These are phyloP conservation scores for Macrophomina phaseolina DNA, from an alignment of 2,329 filamentous ascomycete species.

Conservation along the genomic window DNA sequence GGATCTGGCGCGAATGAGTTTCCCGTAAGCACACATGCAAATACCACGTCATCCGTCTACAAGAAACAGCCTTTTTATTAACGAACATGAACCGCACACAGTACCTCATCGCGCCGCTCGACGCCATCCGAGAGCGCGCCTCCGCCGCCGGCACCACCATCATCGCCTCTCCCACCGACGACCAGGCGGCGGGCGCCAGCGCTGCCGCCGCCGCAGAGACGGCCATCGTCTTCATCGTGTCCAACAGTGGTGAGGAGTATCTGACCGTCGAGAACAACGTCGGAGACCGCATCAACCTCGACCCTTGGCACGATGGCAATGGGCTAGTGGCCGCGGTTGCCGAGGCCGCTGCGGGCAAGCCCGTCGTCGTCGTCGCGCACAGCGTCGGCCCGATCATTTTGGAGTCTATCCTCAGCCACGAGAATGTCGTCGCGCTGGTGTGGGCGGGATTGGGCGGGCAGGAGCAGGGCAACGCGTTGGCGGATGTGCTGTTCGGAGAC, in stretches of 20 bases:
- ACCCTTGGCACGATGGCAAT: slow-evolving; percentile 54
- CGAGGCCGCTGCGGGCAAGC: slow-evolving; percentile 45
- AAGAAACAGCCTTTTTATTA: too few relatives aligned
- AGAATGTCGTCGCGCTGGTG: slow-evolving; percentile 47
- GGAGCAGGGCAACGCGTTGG: slow-evolving; percentile 55
- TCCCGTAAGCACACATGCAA: slow-evolving; percentile 29
- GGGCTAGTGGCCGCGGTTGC: slow-evolving; percentile 43
- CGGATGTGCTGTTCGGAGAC: slow-evolving; percentile 71
- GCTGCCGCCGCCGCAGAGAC: slow-evolving; percentile 45
- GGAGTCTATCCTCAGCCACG: slow-evolving; percentile 42
- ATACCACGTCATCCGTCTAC: too few relatives aligned
- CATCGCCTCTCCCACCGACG: slow-evolving; percentile 47
- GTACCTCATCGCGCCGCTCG: slow-evolving; percentile 52
- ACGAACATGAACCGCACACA: background rate
- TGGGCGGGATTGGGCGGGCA: slow-evolving; percentile 49
- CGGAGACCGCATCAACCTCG: slow-evolving; percentile 56
- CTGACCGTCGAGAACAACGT: slow-evolving; percentile 52
- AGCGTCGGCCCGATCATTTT: slow-evolving; percentile 45
- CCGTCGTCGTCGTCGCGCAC: slow-evolving; percentile 47
- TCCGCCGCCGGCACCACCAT: slow-evolving; percentile 46
- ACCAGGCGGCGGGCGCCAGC: slow-evolving; percentile 42
- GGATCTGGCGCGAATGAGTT: slow-evolving; percentile 62
- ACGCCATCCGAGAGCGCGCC: slow-evolving; percentile 48
- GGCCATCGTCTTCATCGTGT: slow-evolving; percentile 56
- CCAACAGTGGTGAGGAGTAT: slow-evolving; percentile 57